Conservation (phyloP, 345 rosid genomes). For the Excoecaria cochinchinensis region DNA sequence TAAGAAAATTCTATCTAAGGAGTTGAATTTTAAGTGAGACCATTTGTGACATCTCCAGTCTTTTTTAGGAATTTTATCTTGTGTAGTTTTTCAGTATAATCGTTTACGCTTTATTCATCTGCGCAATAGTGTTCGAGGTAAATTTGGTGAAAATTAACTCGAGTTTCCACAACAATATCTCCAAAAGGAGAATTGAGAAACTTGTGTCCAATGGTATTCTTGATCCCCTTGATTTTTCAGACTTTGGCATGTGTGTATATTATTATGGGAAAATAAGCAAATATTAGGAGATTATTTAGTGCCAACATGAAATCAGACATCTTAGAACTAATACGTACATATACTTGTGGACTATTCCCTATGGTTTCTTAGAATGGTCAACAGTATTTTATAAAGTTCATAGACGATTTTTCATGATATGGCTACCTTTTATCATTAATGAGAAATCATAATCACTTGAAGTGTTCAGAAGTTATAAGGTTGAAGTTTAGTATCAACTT, state of each 20-base stretch:
- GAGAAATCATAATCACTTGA: neutral
- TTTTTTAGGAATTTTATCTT: no score
- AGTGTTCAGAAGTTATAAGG: neutral
- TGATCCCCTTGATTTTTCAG: neutral
- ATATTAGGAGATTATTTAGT: neutral
- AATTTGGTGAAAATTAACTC: no score
- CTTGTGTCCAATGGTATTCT: neutral
- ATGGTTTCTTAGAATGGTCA: neutral
- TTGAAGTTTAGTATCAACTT: neutral
- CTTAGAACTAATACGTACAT: neutral
- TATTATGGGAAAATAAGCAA: slow-evolving; percentile 6
- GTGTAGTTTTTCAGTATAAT: no score
- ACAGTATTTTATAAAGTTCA: neutral
- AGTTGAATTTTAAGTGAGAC: no score
- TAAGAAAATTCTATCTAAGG: no score
- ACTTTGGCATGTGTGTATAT: neutral
- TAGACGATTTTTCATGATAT: neutral
- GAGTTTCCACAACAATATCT: no score
- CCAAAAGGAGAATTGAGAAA: neutral
- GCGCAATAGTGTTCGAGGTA: no score
- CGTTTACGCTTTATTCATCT: no score
- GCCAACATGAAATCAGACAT: neutral
- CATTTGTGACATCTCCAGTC: no score
- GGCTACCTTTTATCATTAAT: neutral
- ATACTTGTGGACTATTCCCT: neutral